Conservation (phyloP, 257 asterid genomes). For the Penstemon eatonii region DNA sequence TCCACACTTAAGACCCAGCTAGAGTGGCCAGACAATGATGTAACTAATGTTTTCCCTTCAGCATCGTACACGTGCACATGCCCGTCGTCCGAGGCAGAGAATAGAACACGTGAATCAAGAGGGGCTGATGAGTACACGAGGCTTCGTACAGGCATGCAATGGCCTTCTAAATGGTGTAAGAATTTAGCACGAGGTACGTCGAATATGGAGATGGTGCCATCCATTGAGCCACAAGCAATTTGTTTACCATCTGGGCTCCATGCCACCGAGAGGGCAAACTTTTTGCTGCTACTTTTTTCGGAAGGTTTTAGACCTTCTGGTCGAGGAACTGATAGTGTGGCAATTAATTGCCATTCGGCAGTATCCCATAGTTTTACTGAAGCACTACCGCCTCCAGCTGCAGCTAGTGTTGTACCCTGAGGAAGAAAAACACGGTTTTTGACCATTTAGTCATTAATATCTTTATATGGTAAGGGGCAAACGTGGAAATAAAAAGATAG, state of each 20-base stretch:
- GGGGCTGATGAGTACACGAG: constrained; percentile 85
- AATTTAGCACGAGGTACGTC: constrained; percentile 79
- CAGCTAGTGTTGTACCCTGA: constrained; percentile 91
- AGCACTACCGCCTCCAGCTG: constrained; percentile 98
- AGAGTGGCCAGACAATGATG: constrained; percentile 82
- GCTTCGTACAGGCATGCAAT: constrained; percentile 86
- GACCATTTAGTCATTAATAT: not conserved
- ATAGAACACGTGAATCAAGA: constrained; percentile 76
- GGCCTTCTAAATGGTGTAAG: constrained; percentile 92
- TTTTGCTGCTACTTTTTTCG: constrained; percentile 73
- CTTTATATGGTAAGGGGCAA: not conserved
- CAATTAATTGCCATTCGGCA: constrained; percentile 66
- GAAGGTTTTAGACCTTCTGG: constrained; percentile 74
- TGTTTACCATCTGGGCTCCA: constrained; percentile 89
- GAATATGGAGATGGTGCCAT: constrained; percentile 88
- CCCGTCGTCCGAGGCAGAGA: constrained; percentile 92
- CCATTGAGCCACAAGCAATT: constrained; percentile 87
- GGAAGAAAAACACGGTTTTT: constrained; percentile 12
- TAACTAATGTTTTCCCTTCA: constrained; percentile 67
- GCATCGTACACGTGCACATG: constrained; percentile 87
- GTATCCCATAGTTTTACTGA: constrained; percentile 95
- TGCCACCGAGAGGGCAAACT: constrained; percentile 91
- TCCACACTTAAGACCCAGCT: constrained; percentile 94
- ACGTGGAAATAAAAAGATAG: not conserved
- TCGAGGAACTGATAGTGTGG: constrained; percentile 78